Percentiles rank a stretch among this genome's conserved stretches.
Conservation (phyloP, 2,329 filamentous ascomycete species). For the Triangularia setosa region DNA sequence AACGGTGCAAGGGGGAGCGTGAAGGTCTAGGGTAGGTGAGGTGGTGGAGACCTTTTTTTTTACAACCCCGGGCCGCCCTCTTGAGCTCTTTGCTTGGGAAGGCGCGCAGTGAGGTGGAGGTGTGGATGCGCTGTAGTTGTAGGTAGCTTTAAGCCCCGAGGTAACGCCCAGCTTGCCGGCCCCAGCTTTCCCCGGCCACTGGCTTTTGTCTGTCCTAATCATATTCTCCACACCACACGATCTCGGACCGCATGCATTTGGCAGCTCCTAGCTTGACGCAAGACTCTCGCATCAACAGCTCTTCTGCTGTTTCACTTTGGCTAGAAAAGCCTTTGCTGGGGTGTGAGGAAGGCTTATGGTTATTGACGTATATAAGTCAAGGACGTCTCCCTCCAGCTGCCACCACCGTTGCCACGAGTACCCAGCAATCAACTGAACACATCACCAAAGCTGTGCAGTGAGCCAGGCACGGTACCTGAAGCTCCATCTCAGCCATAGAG, state of each 20-base stretch:
- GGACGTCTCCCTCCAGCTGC: neutral
- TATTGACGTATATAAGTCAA: neutral
- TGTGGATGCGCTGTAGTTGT: neutral
- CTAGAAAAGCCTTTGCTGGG: neutral
- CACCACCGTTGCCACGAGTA: neutral
- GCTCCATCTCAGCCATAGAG: neutral
- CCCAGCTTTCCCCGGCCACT: neutral
- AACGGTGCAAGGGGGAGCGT: neutral
- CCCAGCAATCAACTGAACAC: neutral
- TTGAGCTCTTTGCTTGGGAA: neutral
- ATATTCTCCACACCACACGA: neutral
- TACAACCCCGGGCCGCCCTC: neutral
- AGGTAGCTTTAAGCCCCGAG: neutral
- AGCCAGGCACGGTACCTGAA: neutral
- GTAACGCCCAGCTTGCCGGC: neutral
- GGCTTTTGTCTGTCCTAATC: neutral
- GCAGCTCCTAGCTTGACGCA: neutral
- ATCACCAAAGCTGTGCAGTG: neutral
- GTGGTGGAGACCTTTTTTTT: neutral
- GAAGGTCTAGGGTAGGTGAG: neutral
- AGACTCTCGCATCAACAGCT: neutral
- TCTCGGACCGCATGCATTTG: neutral
- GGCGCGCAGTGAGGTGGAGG: neutral
- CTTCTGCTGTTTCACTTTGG: slow-evolving; percentile 1
- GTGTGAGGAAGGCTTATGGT: neutral